A percentile compares a stretch with the other conserved stretches of the same genome.
Conservation (phyloP, 768 basidiomycete species). For the Strobilomyces confusus region DNA sequence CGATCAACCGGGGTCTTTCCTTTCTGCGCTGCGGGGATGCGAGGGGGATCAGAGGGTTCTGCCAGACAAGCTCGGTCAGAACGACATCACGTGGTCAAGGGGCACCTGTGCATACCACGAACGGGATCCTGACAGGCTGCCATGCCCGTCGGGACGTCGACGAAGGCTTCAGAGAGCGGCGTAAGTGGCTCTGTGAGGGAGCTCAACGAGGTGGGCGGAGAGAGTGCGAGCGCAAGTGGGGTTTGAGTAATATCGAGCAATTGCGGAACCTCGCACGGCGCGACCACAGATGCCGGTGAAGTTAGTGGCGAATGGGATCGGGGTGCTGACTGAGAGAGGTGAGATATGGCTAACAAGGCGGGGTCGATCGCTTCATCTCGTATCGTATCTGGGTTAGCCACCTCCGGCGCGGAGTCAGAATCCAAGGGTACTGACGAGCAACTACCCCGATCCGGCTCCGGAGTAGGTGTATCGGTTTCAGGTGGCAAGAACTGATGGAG, state of each 20-base stretch:
- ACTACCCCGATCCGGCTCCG: conserved; percentile 10
- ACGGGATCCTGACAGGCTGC: not conserved
- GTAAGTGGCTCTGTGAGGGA: conserved; percentile 28
- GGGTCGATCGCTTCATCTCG: conserved; percentile 32
- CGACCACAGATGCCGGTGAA: not conserved
- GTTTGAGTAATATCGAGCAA: conserved; percentile 3
- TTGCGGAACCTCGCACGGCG: conserved; percentile 1
- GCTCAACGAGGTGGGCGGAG: conserved; percentile 31
- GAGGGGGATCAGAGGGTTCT: not conserved
- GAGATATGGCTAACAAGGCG: conserved; percentile 28
- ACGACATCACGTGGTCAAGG: not conserved
- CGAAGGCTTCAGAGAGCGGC: conserved; percentile 17
- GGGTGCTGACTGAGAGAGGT: not conserved
- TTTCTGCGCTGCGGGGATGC: conserved; percentile 8
- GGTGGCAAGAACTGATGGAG: conserved; percentile 42
- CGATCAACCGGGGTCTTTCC: conserved; percentile 13
- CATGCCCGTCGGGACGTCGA: conserved; percentile 4
- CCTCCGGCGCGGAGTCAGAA: not conserved
- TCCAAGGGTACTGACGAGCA: not conserved
- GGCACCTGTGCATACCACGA: conserved; percentile 7
- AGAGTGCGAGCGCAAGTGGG: conserved; percentile 22
- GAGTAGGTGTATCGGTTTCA: conserved; percentile 4
- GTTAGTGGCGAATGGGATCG: conserved; percentile 2
- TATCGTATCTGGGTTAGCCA: not conserved
- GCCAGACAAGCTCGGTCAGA: conserved; percentile 4